Evolutionary conservation across 2,329 filamentous ascomycete genomes (phyloP), one percentile per base, ranked within the genome.

Genomic region (Lachnellula arida): DNA sequence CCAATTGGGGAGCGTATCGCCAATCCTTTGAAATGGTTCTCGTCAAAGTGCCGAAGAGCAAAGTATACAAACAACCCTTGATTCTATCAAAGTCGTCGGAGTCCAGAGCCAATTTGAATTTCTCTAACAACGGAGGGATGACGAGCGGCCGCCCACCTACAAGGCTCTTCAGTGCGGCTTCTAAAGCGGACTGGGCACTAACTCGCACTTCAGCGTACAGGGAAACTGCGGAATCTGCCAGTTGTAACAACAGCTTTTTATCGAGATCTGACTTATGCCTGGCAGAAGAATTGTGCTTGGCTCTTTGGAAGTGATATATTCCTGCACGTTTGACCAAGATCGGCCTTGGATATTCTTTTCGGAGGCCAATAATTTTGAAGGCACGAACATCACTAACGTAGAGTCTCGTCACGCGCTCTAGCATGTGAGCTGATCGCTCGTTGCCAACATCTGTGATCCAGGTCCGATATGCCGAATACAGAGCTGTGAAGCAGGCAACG

Each of bases 401-500:
- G 1, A 99, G 81, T 52, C 91, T 84, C 4, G 88, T 84, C 14
- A 97, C 86, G 19, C 94, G 82, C 70, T 99, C 94, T 9, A 97
- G 78, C 2, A 95, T 89, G 70, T 97, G 94, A 0, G 94, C 93
- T 17, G 93, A 97, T 57, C 93, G 82, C 73, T 99, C 94, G 58
- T 97, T 95, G 17, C 95, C 94, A 42, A 99, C 92, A 67, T 99
- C 94, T 1, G 96, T 91, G 66, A 99, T 97, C 91, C 92, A 99
- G 8, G 90, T 94, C 44, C 91, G 82, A 71, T 97, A 99, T 1
- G 93, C 90, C 22, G 88, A 88, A 72, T 96, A 99, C 2, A 99
- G 75, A 0, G 92, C 85, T 23, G 91, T 96, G 74, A 99, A 99
- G 73, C 91, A 97, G 15, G 89, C 85, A 0, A 99, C 94, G 69